A percentile compares a stretch with the other conserved stretches of the same genome.
phyloP scores from a whole-genome alignment of 768 basidiomycete species.

The Dendrothele bispora region DNA sequence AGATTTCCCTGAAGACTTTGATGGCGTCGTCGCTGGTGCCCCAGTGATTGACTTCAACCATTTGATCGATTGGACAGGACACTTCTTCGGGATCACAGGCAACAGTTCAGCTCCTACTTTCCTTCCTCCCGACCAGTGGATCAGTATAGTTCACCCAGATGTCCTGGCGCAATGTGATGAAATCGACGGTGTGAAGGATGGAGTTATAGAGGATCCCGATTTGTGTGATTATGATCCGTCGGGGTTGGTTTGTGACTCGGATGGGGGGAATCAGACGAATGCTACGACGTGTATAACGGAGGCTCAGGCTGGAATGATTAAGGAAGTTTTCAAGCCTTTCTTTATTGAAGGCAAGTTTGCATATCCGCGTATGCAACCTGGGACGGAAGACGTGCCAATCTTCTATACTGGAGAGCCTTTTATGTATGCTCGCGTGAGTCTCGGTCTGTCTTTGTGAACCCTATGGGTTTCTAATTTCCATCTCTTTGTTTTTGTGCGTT shows the following conservation, averaged over 20 bases:
- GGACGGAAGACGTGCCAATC: slow-evolving; percentile 6
- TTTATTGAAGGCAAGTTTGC: slow-evolving; percentile 9
- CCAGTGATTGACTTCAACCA: slow-evolving; percentile 13
- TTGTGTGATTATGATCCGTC: slow-evolving; percentile 18
- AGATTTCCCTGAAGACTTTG: slow-evolving; percentile 22
- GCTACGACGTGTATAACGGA: slow-evolving; percentile 15
- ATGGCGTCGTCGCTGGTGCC: slow-evolving; percentile 21
- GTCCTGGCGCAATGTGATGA: slow-evolving; percentile 21
- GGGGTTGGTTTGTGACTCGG: slow-evolving; percentile 12
- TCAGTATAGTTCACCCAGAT: slow-evolving; percentile 14
- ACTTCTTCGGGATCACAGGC: slow-evolving; percentile 4
- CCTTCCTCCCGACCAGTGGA: slow-evolving; percentile 14
- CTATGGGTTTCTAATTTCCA: no score
- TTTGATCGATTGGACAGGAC: slow-evolving; percentile 2
- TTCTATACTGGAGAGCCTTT: slow-evolving; percentile 7
- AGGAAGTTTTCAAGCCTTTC: slow-evolving; percentile 12
- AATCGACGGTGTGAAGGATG: slow-evolving; percentile 19
- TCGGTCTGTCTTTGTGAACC: no score
- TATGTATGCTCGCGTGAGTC: slow-evolving; percentile 1
- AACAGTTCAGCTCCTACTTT: slow-evolving; percentile 5
- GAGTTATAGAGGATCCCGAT: slow-evolving; percentile 19
- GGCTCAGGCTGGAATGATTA: slow-evolving; percentile 13
- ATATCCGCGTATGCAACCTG: slow-evolving; percentile 15
- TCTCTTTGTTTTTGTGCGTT: no score
- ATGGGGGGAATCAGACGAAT: neutral